Conservation (phyloP, 805 yeast genomes). For the Metschnikowia colocasiae region DNA sequence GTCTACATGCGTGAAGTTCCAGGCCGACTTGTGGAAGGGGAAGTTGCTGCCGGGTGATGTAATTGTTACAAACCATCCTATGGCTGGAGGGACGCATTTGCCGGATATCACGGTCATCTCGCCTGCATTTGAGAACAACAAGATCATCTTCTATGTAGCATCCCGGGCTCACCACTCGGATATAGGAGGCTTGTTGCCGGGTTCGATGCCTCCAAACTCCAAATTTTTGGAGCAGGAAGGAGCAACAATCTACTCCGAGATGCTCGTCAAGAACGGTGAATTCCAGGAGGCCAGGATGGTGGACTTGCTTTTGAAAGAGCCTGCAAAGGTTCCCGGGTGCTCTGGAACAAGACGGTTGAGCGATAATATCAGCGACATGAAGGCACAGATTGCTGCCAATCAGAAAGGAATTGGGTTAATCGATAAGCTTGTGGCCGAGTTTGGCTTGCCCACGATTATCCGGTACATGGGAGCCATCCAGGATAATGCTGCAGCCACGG, state of each 20-base stretch:
- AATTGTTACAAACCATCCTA: slow-evolving; percentile 41
- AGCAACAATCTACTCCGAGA: slow-evolving; percentile 76
- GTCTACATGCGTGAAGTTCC: slow-evolving; percentile 46
- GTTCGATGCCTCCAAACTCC: slow-evolving; percentile 93
- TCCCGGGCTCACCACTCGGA: slow-evolving; percentile 96
- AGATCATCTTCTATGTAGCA: slow-evolving; percentile 78
- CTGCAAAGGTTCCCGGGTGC: slow-evolving; percentile 80
- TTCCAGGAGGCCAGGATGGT: slow-evolving; percentile 74
- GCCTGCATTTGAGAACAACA: slow-evolving; percentile 61
- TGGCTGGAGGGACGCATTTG: slow-evolving; percentile 43
- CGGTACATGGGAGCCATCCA: slow-evolving; percentile 20
- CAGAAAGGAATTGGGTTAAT: slow-evolving; percentile 17
- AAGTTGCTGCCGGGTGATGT: slow-evolving; percentile 41
- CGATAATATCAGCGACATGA: slow-evolving; percentile 69
- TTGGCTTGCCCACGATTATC: slow-evolving; percentile 16
- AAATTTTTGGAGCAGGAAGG: slow-evolving; percentile 86
- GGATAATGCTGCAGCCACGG: slow-evolving; percentile 19
- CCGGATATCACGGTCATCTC: slow-evolving; percentile 79
- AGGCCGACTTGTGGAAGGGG: slow-evolving; percentile 38
- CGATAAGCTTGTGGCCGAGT: slow-evolving; percentile 16
- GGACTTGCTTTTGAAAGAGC: slow-evolving; percentile 61
- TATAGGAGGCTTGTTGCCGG: slow-evolving; percentile 89
- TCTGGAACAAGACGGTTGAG: slow-evolving; percentile 82
- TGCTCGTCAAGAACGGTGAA: slow-evolving; percentile 62
- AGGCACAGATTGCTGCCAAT: slow-evolving; percentile 37